Conservation (phyloP, 2,329 filamentous ascomycete species). For the Emergomyces pasteurianus region DNA sequence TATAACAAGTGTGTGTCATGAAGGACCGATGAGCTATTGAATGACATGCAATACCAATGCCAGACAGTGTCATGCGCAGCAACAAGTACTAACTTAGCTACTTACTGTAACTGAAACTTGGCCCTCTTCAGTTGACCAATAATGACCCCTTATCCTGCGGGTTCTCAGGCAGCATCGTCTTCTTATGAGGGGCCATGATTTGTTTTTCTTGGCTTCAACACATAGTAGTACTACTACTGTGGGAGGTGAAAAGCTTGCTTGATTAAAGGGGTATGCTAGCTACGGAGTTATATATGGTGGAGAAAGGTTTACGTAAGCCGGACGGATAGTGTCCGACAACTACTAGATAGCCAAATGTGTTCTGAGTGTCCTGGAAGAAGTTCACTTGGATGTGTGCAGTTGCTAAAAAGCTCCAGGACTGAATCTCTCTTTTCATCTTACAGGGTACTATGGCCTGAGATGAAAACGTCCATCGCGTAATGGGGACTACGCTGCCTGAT, state of each 20-base stretch:
- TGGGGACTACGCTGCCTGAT: conserved; percentile 30
- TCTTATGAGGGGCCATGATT: neutral
- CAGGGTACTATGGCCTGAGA: too few relatives aligned
- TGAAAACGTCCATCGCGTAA: conserved; percentile 32
- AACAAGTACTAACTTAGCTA: too few relatives aligned
- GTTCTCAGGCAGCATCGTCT: neutral
- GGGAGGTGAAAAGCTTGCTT: too few relatives aligned
- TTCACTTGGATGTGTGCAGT: neutral
- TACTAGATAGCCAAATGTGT: conserved; percentile 1
- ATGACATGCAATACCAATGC: too few relatives aligned
- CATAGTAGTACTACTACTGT: too few relatives aligned
- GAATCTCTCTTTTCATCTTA: neutral
- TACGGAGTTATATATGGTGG: too few relatives aligned
- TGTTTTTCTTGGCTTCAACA: neutral
- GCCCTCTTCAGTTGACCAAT: neutral
- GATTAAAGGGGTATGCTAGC: too few relatives aligned
- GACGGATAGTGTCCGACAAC: too few relatives aligned
- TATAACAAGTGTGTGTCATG: neutral
- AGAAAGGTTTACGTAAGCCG: too few relatives aligned
- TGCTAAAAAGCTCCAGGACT: neutral
- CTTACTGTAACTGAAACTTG: too few relatives aligned
- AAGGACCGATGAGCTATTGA: neutral
- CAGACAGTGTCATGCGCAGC: neutral
- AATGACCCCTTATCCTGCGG: neutral
- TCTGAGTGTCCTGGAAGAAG: neutral